Percentiles rank a stretch among this genome's conserved stretches.
These are phyloP conservation scores for Ophiognomonia clavigignenti-juglandacearum DNA, from an alignment of 2,329 filamentous ascomycete genomes.

Conservation along the genomic window DNA sequence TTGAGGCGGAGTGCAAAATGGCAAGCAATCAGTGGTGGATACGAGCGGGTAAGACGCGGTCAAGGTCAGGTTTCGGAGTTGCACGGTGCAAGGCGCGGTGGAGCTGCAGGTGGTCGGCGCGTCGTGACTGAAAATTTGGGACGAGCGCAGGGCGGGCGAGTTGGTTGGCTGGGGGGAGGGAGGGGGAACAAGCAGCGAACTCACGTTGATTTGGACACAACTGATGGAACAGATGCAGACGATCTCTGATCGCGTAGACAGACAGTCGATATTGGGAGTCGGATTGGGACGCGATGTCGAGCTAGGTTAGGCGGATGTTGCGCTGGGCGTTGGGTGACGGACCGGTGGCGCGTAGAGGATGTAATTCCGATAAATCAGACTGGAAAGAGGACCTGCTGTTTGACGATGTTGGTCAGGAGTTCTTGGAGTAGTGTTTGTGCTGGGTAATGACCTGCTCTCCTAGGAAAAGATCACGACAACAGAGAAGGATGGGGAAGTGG, in stretches of 20 bases:
- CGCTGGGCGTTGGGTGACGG: neutral
- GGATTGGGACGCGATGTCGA: neutral
- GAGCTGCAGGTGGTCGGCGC: conserved; percentile 11
- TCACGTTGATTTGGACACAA: conserved; percentile 13
- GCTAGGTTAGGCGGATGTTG: neutral
- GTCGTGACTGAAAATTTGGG: conserved; percentile 14
- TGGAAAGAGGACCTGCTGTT: conserved; percentile 5
- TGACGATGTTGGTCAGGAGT: conserved; percentile 5
- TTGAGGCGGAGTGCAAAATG: neutral
- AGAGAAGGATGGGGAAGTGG: neutral
- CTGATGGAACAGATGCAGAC: conserved; percentile 8
- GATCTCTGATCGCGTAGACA: conserved; percentile 13
- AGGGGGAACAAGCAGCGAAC: neutral
- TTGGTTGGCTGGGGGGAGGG: too few relatives aligned
- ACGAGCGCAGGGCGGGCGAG: neutral
- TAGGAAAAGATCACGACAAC: neutral
- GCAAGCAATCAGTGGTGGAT: conserved; percentile 1
- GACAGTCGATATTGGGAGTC: conserved; percentile 3
- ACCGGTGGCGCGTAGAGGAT: conserved; percentile 3
- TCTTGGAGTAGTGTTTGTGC: neutral
- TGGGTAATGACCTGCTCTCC: conserved; percentile 5
- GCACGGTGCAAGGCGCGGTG: conserved; percentile 9
- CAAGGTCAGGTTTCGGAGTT: conserved; percentile 7
- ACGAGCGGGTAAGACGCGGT: conserved; percentile 1
- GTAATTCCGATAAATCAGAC: neutral